phyloP scores from a whole-genome alignment of 345 rosid genomes.

The Rubroshorea leprosula region DNA sequence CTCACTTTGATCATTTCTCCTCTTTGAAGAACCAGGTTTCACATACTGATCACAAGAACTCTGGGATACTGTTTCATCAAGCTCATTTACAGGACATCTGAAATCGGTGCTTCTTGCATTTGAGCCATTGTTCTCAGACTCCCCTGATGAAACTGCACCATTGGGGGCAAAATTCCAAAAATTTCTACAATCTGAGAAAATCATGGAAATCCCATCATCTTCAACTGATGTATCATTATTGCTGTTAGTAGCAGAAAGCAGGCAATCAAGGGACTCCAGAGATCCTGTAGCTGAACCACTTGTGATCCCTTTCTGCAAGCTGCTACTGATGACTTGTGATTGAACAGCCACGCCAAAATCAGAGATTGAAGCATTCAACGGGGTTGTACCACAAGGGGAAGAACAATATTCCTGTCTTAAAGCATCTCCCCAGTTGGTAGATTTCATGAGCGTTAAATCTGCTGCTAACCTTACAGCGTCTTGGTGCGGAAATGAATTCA shows the following conservation, averaged over 20 bases:
- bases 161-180: conserved; percentile 52
- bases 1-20: conserved; percentile 28
- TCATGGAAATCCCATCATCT: conserved; percentile 65
- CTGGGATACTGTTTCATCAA: conserved; percentile 34
- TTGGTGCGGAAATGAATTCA: not conserved
- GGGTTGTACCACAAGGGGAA: conserved; percentile 16
- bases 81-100: conserved; percentile 23
- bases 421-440: conserved; percentile 40
- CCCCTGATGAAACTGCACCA: conserved; percentile 64
- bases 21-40: conserved; percentile 23
- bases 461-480: conserved; percentile 6
- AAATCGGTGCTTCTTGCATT: conserved; percentile 23
- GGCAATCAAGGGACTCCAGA: conserved; percentile 55
- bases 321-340: conserved; percentile 22
- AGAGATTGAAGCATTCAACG: conserved; percentile 17
- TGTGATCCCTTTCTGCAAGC: conserved; percentile 9
- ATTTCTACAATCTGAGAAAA: conserved; percentile 51
- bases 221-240: conserved; percentile 51
- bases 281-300: conserved; percentile 31
- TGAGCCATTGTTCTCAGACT: conserved; percentile 45
- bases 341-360: conserved; percentile 30
- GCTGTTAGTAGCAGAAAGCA: conserved; percentile 63
- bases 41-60: conserved; percentile 26
- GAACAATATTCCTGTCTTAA: conserved; percentile 27
- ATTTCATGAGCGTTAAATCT: conserved; percentile 10